Evolutionary conservation across 2,329 filamentous ascomycete species (phyloP).

Genomic region (Ophiosphaerella narmari): DNA sequence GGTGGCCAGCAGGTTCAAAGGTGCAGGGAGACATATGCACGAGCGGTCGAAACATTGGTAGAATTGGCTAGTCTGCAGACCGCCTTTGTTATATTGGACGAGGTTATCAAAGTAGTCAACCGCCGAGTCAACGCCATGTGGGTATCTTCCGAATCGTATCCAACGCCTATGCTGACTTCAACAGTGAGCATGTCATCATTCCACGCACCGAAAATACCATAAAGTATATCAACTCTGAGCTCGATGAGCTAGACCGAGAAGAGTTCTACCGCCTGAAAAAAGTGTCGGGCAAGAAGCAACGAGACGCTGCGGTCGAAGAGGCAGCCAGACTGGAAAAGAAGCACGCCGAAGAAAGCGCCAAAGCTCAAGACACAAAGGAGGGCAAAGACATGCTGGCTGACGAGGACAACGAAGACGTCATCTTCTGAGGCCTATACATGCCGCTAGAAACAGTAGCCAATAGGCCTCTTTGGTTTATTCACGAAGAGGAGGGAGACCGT

Average conservation of each 20-base stretch:
- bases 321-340: slow-evolving; percentile 45
- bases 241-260: slow-evolving; percentile 95
- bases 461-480: neutral
- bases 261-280: slow-evolving; percentile 99
- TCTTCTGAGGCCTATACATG: slow-evolving; percentile 62
- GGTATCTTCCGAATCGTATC: slow-evolving; percentile 39
- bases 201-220: slow-evolving; percentile 99
- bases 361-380: slow-evolving; percentile 44
- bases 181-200: slow-evolving; percentile 89
- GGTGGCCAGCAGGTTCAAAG: slow-evolving; percentile 96
- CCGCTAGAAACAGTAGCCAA: neutral
- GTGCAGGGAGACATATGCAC: slow-evolving; percentile 92
- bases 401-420: slow-evolving; percentile 81
- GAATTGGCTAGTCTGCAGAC: slow-evolving; percentile 96
- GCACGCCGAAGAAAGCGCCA: slow-evolving; percentile 40
- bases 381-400: slow-evolving; percentile 72
- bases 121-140: slow-evolving; percentile 96
- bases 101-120: slow-evolving; percentile 99
- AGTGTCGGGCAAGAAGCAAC: slow-evolving; percentile 73
- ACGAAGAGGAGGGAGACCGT: too few species aligned
- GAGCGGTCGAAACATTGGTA: slow-evolving; percentile 93
- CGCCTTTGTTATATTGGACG: slow-evolving; percentile 95
- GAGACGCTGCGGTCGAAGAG: slow-evolving; percentile 51
- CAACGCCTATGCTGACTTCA: slow-evolving; percentile 19
- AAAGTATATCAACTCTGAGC: slow-evolving; percentile 98